Evolutionary conservation across 78 protist genomes (phyloP).

Genomic region (Trichosphaerium sp.): DNA sequence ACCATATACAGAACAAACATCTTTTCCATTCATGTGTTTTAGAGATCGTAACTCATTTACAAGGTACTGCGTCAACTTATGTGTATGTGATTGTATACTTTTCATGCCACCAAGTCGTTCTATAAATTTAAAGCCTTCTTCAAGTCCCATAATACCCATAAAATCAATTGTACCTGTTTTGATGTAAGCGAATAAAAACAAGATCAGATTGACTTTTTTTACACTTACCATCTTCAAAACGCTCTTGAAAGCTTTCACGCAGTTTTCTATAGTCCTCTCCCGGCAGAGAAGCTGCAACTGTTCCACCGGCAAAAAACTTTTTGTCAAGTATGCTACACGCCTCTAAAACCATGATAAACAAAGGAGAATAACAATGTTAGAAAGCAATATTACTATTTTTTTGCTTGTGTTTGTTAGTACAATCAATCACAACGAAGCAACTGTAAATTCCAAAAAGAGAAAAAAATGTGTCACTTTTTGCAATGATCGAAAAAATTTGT

Average conservation of each 20-base stretch:
- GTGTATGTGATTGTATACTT: conserved; percentile 10
- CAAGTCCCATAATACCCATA: neutral
- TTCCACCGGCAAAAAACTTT: conserved; percentile 72
- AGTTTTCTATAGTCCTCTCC: conserved; percentile 10
- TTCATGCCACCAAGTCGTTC: conserved; percentile 1
- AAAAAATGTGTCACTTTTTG: no score
- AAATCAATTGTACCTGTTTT: conserved; percentile 39
- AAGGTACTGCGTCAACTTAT: conserved; percentile 11
- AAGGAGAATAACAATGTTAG: neutral
- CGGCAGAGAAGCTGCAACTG: conserved; percentile 48
- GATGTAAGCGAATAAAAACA: neutral
- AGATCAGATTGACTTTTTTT: neutral
- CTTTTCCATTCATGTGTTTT: conserved; percentile 11
- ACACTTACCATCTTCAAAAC: conserved; percentile 40
- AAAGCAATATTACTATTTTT: no score
- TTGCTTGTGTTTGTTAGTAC: no score
- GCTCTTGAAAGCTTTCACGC: neutral
- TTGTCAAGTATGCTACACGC: neutral
- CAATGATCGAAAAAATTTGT: no score
- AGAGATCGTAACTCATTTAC: neutral
- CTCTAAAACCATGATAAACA: neutral
- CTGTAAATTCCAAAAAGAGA: no score
- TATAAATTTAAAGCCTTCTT: conserved; percentile 16
- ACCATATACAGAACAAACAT: conserved; percentile 23
- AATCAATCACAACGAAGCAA: no score